phyloP scores from a whole-genome alignment of 2,329 filamentous ascomycete species.

The Podosphaera xanthii region DNA sequence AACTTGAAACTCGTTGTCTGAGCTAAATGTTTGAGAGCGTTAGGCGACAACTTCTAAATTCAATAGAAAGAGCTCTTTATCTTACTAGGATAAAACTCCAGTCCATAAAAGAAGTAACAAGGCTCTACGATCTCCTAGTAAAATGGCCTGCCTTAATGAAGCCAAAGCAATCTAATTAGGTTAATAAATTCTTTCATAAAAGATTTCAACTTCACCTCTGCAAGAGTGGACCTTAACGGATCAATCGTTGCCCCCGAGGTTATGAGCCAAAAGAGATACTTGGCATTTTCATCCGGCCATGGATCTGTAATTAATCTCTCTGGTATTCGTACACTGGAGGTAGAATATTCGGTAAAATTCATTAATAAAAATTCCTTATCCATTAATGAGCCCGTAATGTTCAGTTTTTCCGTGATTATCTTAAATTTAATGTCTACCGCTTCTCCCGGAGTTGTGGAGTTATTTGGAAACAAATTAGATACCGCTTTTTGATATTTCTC shows the following conservation, averaged over 20 bases:
- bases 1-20: too few relatives aligned
- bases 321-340: conserved; percentile 10
- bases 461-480: neutral
- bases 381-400: neutral
- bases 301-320: conserved; percentile 13
- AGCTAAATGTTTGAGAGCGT: too few relatives aligned
- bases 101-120: neutral
- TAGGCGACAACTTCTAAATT: too few relatives aligned
- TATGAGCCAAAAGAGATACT: conserved; percentile 13
- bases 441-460: neutral
- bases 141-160: neutral
- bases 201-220: conserved; percentile 10
- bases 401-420: neutral
- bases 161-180: neutral
- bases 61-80: too few relatives aligned
- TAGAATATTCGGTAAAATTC: neutral
- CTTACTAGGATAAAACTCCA: neutral
- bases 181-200: neutral
- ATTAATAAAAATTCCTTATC: neutral
- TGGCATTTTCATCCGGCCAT: conserved; percentile 11
- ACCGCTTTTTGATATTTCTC: neutral
- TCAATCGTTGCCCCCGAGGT: conserved; percentile 12
- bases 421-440: neutral
- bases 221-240: conserved; percentile 11
- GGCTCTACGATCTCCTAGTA: neutral